Conservation (phyloP, 2,329 filamentous ascomycete genomes). For the Exophiala spinifera region DNA sequence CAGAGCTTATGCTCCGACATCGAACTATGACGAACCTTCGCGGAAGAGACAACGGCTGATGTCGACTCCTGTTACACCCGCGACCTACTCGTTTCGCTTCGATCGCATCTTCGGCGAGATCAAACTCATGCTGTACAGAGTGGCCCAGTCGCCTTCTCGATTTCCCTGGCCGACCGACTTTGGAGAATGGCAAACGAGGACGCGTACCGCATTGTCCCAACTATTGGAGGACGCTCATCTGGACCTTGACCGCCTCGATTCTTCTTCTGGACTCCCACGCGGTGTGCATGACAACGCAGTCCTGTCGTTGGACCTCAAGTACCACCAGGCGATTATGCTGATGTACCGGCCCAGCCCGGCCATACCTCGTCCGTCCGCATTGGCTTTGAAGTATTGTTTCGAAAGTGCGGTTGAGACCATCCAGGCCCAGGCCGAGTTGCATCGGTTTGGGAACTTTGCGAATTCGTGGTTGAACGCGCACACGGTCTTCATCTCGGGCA, state of each 20-base stretch:
- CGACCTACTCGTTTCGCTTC: background rate
- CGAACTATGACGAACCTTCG: too few species aligned
- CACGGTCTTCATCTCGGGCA: background rate
- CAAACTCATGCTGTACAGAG: conserved; percentile 2
- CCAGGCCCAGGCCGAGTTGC: background rate
- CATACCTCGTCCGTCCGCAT: background rate
- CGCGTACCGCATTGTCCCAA: background rate
- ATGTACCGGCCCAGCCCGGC: background rate
- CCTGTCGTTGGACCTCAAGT: background rate
- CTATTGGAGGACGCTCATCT: too few species aligned
- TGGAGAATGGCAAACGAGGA: background rate
- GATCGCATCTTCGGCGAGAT: conserved; percentile 1
- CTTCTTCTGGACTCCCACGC: too few species aligned
- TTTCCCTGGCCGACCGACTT: conserved; percentile 1
- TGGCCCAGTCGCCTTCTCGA: background rate
- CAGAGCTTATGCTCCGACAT: too few species aligned
- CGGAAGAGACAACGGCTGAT: too few species aligned
- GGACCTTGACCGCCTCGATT: too few species aligned
- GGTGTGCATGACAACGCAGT: background rate
- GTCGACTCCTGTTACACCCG: background rate
- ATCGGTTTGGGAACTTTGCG: background rate
- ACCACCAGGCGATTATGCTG: background rate
- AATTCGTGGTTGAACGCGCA: background rate
- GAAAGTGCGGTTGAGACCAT: conserved; percentile 1
- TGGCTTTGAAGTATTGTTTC: conserved; percentile 1